Conservation (phyloP, 2,329 filamentous ascomycete species). For the Stachybotrys chartarum region DNA sequence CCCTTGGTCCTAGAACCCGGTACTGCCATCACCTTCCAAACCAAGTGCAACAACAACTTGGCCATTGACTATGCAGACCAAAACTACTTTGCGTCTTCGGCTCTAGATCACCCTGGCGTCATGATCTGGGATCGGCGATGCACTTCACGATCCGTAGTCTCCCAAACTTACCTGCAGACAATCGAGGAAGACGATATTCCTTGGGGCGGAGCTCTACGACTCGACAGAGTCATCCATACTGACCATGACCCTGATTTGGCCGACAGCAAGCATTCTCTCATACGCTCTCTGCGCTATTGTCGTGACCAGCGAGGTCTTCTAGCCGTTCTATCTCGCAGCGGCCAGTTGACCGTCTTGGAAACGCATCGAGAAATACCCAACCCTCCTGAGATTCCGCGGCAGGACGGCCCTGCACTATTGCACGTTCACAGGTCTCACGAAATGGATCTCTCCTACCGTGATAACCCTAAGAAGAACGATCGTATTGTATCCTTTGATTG, state of each 20-base stretch:
- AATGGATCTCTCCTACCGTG: slow-evolving; percentile 51
- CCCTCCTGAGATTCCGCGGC: slow-evolving; percentile 19
- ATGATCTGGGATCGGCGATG: slow-evolving; percentile 73
- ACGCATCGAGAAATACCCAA: slow-evolving; percentile 47
- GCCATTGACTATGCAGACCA: slow-evolving; percentile 73
- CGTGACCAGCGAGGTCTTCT: slow-evolving; percentile 55
- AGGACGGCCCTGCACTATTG: slow-evolving; percentile 50
- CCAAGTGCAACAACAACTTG: slow-evolving; percentile 62
- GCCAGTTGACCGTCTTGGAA: slow-evolving; percentile 55
- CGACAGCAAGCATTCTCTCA: slow-evolving; percentile 52
- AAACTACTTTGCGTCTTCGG: slow-evolving; percentile 79
- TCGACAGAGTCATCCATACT: slow-evolving; percentile 50
- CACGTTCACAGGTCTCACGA: slow-evolving; percentile 54
- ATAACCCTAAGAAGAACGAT: slow-evolving; percentile 45
- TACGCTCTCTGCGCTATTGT: slow-evolving; percentile 56
- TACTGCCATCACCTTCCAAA: slow-evolving; percentile 52
- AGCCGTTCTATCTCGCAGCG: slow-evolving; percentile 54
- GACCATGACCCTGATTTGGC: slow-evolving; percentile 41
- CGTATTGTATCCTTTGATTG: slow-evolving; percentile 63
- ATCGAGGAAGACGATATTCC: slow-evolving; percentile 54
- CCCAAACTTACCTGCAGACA: slow-evolving; percentile 47
- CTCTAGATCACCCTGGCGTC: slow-evolving; percentile 65
- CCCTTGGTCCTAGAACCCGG: slow-evolving; percentile 35
- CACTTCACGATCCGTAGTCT: slow-evolving; percentile 44
- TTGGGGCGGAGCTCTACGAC: slow-evolving; percentile 53